Evolutionary conservation across 208 protist species (phyloP).

Genomic region (Blastocrithidia nonstop): DNA sequence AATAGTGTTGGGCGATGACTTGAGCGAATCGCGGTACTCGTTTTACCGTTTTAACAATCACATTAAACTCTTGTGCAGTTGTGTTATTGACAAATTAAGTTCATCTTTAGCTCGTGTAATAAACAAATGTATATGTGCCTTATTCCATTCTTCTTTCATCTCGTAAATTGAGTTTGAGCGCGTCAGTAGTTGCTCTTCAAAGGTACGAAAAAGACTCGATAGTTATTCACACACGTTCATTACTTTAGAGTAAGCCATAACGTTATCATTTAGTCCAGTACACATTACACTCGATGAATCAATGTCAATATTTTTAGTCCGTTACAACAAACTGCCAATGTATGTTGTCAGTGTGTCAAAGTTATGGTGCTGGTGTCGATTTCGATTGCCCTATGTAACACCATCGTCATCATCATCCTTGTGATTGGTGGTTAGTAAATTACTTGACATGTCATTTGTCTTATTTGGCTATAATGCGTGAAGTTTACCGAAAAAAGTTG

Average conservation of each 20-base stretch:
- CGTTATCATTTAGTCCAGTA: conserved; percentile 13
- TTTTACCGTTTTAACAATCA: conserved; percentile 28
- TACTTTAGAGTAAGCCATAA: conserved; percentile 13
- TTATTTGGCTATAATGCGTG: neutral
- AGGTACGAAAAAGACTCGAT: conserved; percentile 26
- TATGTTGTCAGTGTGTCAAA: conserved; percentile 22
- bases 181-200: conserved; percentile 25
- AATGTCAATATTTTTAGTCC: conserved; percentile 22
- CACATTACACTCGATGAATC: conserved; percentile 17
- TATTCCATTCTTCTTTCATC: conserved; percentile 41
- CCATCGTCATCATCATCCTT: neutral
- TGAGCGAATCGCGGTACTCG: conserved; percentile 4
- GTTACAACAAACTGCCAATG: conserved; percentile 9
- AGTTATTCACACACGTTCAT: conserved; percentile 18
- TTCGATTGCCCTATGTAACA: neutral
- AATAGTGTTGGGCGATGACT: neutral
- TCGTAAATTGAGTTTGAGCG: conserved; percentile 19
- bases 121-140: conserved; percentile 25
- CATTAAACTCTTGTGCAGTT: conserved; percentile 18
- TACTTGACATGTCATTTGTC: too few species aligned
- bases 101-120: conserved; percentile 9
- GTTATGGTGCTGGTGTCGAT: neutral
- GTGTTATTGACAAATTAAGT: conserved; percentile 11
- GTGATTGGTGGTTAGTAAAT: too few species aligned
- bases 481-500: neutral